Evolutionary conservation across 148 eudicot genomes (phyloP), one percentile per base, ranked within the genome.

Genomic region (Hydrangea macrophylla): DNA sequence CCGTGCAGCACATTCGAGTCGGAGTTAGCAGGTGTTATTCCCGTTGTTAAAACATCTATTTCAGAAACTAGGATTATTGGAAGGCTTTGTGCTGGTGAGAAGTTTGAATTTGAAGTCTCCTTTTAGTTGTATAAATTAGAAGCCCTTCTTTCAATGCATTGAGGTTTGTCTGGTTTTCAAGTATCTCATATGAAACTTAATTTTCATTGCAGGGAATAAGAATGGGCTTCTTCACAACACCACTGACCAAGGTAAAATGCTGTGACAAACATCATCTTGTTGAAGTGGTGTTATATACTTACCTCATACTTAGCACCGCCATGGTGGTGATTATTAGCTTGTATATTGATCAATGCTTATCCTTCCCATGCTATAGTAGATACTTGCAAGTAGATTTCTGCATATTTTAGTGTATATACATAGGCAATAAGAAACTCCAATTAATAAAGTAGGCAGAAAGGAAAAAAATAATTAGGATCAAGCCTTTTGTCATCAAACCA

Each of bases 201-300:
- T 65, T 65, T 45, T 45, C 15, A 30, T 80, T 76, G 45, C 82
- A 93, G 98, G 98, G 73, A 93, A 93, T 85, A 93, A 86, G 68
- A 93, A 93, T 26, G 98, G 98, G 51, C 90, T 93, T 76, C 96
- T 93, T 70, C 98, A 93, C 77, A 78, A 83, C 22, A 93, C 96
- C 6, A 93, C 98, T 50, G 96, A 93, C 70, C 96, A 93, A 74
- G 98, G 98, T 93, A 75, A n/a, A n/a, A 75, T 73, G 61, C 4
- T 24, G 50, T 9, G 13, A 24, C 30, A 24, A 63, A 26, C 27
- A 48, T 28, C 5, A 20, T n/a, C 9, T 30, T 30, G 40, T 25
- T 40, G 23, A 7, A 24, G 53, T 13, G 9, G 13, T 17, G 45
- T 45, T 22, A 31, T 9, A 22, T 30, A 15, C 30, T 20, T 30